Conservation (phyloP, 352 stramenopile species). For the Phytophthora brassicae region DNA sequence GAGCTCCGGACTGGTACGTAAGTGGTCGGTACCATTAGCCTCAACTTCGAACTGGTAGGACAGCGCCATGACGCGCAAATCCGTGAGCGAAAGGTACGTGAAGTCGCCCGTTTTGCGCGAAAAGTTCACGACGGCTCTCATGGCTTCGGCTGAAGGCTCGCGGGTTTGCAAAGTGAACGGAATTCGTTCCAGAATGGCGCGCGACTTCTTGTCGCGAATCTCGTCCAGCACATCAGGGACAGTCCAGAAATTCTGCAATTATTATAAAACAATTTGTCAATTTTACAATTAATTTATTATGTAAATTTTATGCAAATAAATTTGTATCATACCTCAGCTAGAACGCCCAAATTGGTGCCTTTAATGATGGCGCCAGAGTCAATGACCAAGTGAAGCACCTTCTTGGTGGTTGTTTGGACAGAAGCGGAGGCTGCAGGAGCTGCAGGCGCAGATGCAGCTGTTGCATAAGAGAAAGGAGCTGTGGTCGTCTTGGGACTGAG, state of each 20-base stretch:
- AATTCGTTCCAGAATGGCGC: constrained; percentile 65
- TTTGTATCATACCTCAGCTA: constrained; percentile 58
- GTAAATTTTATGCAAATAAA: neutral
- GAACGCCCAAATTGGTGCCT: constrained; percentile 66
- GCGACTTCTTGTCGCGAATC: constrained; percentile 82
- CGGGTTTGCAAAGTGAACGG: constrained; percentile 79
- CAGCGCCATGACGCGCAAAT: constrained; percentile 88
- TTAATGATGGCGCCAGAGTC: constrained; percentile 90
- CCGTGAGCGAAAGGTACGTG: constrained; percentile 78
- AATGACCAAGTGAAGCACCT: constrained; percentile 78
- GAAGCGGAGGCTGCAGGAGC: constrained; percentile 2
- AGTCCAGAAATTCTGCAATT: constrained; percentile 80
- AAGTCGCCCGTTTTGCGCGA: constrained; percentile 88
- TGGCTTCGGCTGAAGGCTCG: constrained; percentile 77
- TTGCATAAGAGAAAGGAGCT: constrained; percentile 10
- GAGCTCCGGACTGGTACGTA: constrained; percentile 70
- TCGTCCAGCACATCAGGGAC: constrained; percentile 83
- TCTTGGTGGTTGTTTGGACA: constrained; percentile 41
- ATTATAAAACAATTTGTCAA: constrained; percentile 1
- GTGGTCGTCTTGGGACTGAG: constrained; percentile 6
- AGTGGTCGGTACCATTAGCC: constrained; percentile 61
- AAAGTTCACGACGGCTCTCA: constrained; percentile 81
- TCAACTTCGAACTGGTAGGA: constrained; percentile 87
- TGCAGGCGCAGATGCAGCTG: constrained; percentile 3
- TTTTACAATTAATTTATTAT: constrained; percentile 6